A percentile compares a stretch with the other conserved stretches of the same genome.
phyloP scores from a whole-genome alignment of 257 asterid species.

The Rhazya stricta region DNA sequence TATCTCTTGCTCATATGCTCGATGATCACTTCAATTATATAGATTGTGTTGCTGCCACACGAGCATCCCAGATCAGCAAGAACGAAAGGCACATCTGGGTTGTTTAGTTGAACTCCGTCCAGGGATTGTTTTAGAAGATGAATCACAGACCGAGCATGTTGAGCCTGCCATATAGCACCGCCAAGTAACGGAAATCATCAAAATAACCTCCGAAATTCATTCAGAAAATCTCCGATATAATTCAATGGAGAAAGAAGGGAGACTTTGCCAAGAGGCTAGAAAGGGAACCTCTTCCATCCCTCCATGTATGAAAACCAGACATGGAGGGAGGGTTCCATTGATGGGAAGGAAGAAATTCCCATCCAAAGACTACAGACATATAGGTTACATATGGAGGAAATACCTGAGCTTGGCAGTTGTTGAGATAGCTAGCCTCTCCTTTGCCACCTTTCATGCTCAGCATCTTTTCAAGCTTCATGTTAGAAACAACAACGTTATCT shows the following conservation, averaged over 20 bases:
- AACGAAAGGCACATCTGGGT: constrained; percentile 49
- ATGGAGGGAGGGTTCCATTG: too few species aligned
- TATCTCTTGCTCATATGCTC: constrained; percentile 65
- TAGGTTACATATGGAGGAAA: background rate
- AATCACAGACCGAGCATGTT: constrained; percentile 80
- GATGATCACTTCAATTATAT: constrained; percentile 66
- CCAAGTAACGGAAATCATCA: background rate
- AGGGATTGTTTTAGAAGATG: constrained; percentile 65
- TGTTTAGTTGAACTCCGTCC: constrained; percentile 46
- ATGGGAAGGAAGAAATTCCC: background rate
- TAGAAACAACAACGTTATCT: constrained; percentile 58
- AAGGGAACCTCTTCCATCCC: too few species aligned
- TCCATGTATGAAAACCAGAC: too few species aligned
- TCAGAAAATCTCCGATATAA: too few species aligned
- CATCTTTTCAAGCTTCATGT: constrained; percentile 62
- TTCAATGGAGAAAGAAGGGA: too few species aligned
- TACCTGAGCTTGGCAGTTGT: constrained; percentile 96
- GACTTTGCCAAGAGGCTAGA: too few species aligned
- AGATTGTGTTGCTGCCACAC: constrained; percentile 78
- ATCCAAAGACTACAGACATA: background rate
- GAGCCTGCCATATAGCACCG: constrained; percentile 36
- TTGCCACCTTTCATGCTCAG: constrained; percentile 95
- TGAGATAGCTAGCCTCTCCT: constrained; percentile 85
- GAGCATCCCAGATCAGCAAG: constrained; percentile 95
- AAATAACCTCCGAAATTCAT: too few species aligned